phyloP scores from a whole-genome alignment of 2,329 filamentous ascomycete genomes.

The Curvularia sp. region DNA sequence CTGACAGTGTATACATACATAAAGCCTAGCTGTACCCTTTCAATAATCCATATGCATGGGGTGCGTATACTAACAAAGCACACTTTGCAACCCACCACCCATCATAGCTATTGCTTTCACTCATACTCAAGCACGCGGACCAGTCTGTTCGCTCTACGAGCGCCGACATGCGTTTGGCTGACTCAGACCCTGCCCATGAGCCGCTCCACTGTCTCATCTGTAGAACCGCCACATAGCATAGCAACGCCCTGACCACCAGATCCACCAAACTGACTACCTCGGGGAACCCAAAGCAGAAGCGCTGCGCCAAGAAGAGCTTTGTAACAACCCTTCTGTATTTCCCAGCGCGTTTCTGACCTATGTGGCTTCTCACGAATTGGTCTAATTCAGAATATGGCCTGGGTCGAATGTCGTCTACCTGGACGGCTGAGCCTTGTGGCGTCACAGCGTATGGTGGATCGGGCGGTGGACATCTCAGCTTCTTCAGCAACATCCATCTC shows the following conservation, averaged over 20 bases:
- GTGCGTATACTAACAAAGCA: slow-evolving; percentile 18
- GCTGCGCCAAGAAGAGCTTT: slow-evolving; percentile 54
- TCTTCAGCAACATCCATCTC: slow-evolving; percentile 49
- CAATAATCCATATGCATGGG: slow-evolving; percentile 36
- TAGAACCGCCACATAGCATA: slow-evolving; percentile 49
- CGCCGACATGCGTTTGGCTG: slow-evolving; percentile 2
- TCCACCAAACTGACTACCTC: slow-evolving; percentile 69
- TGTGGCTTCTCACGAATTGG: slow-evolving; percentile 39
- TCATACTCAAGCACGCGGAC: slow-evolving; percentile 6
- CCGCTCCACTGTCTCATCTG: slow-evolving; percentile 26
- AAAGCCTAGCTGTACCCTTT: slow-evolving; percentile 39
- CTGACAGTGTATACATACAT: neutral
- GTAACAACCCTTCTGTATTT: slow-evolving; percentile 49
- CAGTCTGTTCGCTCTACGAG: neutral
- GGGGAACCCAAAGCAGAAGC: slow-evolving; percentile 49
- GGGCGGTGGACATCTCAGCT: slow-evolving; percentile 51
- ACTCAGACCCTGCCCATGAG: neutral
- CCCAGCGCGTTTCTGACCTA: slow-evolving; percentile 23
- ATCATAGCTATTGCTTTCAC: neutral
- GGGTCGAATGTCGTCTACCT: slow-evolving; percentile 48
- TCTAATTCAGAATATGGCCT: slow-evolving; percentile 52
- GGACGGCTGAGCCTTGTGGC: slow-evolving; percentile 19
- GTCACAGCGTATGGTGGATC: slow-evolving; percentile 47
- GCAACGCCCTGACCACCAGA: slow-evolving; percentile 70
- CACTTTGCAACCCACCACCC: slow-evolving; percentile 20